Evolutionary conservation across 1,139 yeast genomes (phyloP), one percentile per base, ranked within the genome.

Genomic region (Wickerhamiella infanticola): DNA sequence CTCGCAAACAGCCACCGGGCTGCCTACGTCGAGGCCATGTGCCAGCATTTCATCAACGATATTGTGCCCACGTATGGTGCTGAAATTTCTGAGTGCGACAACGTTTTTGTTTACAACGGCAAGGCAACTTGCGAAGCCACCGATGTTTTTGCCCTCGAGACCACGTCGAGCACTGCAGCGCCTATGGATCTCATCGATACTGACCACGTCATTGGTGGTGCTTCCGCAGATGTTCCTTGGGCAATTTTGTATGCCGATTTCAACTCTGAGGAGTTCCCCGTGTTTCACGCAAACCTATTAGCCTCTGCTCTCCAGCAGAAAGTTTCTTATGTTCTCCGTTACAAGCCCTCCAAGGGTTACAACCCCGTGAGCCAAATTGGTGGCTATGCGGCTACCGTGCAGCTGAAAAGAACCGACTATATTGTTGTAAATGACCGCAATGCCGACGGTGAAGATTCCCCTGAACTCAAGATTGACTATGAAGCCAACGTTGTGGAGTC

Each of bases 251-350:
- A 81, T 48, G 72, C 67, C 5, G 76, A 74, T 51, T 66, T 75
- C 4, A 53, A 62, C 3, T 68, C 75, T 13, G 61, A 59, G 0
- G 62, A 65, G 4, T 81, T 85, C 56, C 64, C 65, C 9, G 64
- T 63, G 3, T 79, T 82, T 65, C 78, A 84, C 53, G 61, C 67
- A 25, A 73, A 75, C 48, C 63, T 90, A 47, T 70, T 69, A 50
- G 72, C 73, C 41, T 76, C 81, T 47, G 81, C 94, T 0, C 58
- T 64, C 6, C 60, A 66, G 1, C 93, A 84, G 0, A 82, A 83
- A 55, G 60, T 86, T 33, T 70, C 84, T 48, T 81, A 83, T 59
- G 72, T 79, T 3, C 75, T 94, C 81, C 71, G 96, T 53, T 80
- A 84, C 54, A 68, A 75, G 5, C 75, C 77, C 0, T 45, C 61